Base-by-base conservation (phyloP, 495 filamentous ascomycete genomes). In the Aspergillus kassunensis region DNA sequence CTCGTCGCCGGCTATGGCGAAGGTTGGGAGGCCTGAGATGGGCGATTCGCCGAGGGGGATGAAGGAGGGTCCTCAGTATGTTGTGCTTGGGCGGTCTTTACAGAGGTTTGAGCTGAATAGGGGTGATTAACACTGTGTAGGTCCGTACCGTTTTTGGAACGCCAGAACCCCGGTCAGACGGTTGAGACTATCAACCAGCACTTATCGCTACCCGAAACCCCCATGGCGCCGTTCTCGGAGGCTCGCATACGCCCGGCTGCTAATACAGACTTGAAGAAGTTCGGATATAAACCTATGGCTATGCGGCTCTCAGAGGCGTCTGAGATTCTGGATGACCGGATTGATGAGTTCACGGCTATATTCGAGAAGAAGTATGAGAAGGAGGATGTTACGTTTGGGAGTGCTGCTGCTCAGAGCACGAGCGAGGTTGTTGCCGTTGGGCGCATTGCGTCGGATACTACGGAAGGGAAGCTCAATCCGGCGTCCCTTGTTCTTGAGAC, bases 231-330 rank as follows among this genome's bases (percentile, higher is more conserved):
- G 1, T 84, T 80, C 54, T 55, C 79, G 3, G 88, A 93, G 62
- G 59, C 89, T 4, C 87, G 93, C 12, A 84, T 97, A 67, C 88
- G 83, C 61, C 78, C 93, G 4, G 89, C 81, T 2, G 85, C 87
- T 13, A 87, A 89, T 54, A 88, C 86, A 3, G 93, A 98, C 58
- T 74, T 87, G 44, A 90, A 89, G 62, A 97, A 95, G 61, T 87
- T 96, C 45, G 82, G 81, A 8, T 98, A 96, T 67, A 90, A 90
- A 58, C 85, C 90, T 0, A 86, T 97, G 72, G 87, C 89, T 24
- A 95, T 96, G 90, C 95, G 93, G 56, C 78, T 91, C 11, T 89
- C 89, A 4, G 91, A 96, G 59, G 84, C 89, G 2, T 91, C 91
- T 2, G 91, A 96, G 67, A 87, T 96, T 45, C 76, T 95, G 6